A percentile compares a stretch with the other conserved stretches of the same genome.
These are phyloP conservation scores for Ichthyophthirius multifiliis DNA, from an alignment of 169 alveolate genomes.

Conservation along the genomic window DNA sequence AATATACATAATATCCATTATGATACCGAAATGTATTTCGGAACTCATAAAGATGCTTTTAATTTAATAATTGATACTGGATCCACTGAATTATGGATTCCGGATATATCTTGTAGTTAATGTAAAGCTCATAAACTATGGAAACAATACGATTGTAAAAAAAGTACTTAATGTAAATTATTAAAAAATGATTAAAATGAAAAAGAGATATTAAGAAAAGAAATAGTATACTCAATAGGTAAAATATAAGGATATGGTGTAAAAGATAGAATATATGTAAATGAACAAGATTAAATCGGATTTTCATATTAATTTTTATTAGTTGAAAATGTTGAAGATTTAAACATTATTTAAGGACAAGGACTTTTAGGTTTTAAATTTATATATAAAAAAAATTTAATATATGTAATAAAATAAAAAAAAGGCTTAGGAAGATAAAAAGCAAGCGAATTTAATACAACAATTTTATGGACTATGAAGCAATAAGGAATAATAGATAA, in stretches of 20 bases:
- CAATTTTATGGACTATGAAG: background rate
- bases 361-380: background rate
- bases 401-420: no score
- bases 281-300: background rate
- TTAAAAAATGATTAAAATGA: background rate
- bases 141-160: background rate
- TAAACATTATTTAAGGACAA: background rate
- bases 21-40: constrained; percentile 3
- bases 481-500: background rate
- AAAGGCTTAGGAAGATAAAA: constrained; percentile 14
- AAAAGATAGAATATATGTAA: background rate
- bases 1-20: background rate
- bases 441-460: background rate
- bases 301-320: background rate
- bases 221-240: background rate
- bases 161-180: background rate
- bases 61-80: constrained; percentile 18
- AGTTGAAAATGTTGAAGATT: background rate
- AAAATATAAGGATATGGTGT: background rate
- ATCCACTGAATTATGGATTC: constrained; percentile 1
- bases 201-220: background rate
- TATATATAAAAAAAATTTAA: background rate
- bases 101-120: background rate
- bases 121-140: background rate
- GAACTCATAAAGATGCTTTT: background rate